These are phyloP conservation scores for Closterium sp. DNA, from an alignment of 139 green algal genomes.

Conservation along the genomic window DNA sequence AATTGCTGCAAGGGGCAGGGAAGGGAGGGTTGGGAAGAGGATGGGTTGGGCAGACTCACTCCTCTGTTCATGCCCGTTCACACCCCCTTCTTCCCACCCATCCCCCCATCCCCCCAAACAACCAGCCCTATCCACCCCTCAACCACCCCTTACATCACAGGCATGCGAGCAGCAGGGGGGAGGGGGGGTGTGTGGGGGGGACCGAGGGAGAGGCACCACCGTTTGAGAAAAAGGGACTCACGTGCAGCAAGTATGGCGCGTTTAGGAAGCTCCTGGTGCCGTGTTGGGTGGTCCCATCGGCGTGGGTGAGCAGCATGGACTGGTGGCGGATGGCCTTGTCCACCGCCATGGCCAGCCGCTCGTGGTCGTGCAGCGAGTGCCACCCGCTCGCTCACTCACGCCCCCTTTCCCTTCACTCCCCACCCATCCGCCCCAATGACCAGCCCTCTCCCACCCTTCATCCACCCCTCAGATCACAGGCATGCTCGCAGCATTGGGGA, in stretches of 20 bases:
- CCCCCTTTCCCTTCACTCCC: too few relatives aligned
- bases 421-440: too few relatives aligned
- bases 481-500: too few relatives aligned
- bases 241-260: not conserved
- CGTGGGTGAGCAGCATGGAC: not conserved
- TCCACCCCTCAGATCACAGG: too few relatives aligned
- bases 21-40: not conserved
- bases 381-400: constrained; percentile 34
- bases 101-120: not conserved
- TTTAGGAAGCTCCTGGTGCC: constrained; percentile 29
- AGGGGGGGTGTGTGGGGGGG: too few relatives aligned
- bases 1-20: constrained; percentile 28
- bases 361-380: constrained; percentile 50
- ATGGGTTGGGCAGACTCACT: not conserved
- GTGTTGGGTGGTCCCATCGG: not conserved
- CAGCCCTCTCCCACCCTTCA: too few relatives aligned
- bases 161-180: not conserved
- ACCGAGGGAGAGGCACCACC: too few relatives aligned
- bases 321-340: not conserved
- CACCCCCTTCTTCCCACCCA: not conserved
- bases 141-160: too few relatives aligned
- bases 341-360: constrained; percentile 49
- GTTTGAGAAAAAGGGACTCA: not conserved
- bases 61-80: too few relatives aligned
- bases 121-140: too few relatives aligned